These are phyloP conservation scores for Camellia granthamiana DNA, from an alignment of 148 eudicot species.

Conservation along the genomic window DNA sequence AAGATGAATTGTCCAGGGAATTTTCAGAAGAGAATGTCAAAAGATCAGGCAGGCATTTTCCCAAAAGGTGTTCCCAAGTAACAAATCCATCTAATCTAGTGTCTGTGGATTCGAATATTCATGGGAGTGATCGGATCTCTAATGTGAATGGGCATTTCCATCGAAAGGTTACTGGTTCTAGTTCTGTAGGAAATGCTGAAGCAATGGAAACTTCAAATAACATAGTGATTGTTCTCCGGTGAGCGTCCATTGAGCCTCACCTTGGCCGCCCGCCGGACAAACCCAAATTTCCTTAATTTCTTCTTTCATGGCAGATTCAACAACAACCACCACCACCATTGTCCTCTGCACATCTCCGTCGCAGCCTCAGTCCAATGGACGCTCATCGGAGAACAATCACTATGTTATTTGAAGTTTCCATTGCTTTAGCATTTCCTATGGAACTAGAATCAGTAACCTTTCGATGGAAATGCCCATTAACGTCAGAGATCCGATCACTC, in stretches of 20 bases:
- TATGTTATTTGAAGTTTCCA: no score
- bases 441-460: conserved; percentile 9
- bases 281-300: no score
- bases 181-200: conserved; percentile 19
- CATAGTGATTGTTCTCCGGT: no score
- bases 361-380: no score
- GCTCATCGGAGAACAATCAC: no score
- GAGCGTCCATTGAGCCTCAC: no score
- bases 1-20: conserved; percentile 18
- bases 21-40: conserved; percentile 8
- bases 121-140: conserved; percentile 20
- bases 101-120: conserved; percentile 16
- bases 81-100: neutral
- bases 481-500: conserved; percentile 22
- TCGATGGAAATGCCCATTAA: neutral
- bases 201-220: no score
- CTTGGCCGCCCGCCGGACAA: no score
- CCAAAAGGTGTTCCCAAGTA: conserved; percentile 17
- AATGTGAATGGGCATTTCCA: conserved; percentile 11
- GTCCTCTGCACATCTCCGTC: no score
- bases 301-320: no score
- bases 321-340: no score
- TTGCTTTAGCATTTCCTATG: conserved; percentile 15
- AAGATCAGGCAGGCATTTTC: neutral
- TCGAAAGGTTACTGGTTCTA: neutral